Conservation (phyloP, 148 eudicot species). For the Rhododendron ferrugineum region DNA sequence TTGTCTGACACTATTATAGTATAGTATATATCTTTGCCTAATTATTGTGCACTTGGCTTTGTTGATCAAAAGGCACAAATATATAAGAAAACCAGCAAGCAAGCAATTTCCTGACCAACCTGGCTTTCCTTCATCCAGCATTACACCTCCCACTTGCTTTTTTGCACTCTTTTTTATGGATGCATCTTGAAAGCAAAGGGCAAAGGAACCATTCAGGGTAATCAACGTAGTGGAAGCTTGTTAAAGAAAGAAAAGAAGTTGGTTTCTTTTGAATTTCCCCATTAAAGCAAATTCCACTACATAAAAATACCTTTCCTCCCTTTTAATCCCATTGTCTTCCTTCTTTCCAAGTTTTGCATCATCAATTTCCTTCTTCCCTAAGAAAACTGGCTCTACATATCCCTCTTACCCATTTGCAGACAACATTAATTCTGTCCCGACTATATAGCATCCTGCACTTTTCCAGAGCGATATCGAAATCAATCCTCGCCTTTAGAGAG, state of each 20-base stretch:
- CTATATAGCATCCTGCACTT: neutral
- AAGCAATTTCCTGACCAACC: neutral
- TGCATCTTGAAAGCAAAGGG: neutral
- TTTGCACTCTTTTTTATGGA: neutral
- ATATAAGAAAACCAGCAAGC: neutral
- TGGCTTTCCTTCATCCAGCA: neutral
- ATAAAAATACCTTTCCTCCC: constrained; percentile 10
- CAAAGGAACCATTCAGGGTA: neutral
- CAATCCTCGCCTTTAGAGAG: neutral
- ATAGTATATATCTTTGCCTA: neutral
- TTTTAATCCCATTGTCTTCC: neutral
- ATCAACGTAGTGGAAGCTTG: neutral
- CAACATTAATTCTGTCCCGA: neutral
- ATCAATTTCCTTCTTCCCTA: constrained; percentile 5
- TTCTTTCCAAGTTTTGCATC: constrained; percentile 11
- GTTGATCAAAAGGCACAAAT: neutral
- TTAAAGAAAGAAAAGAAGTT: neutral
- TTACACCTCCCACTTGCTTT: neutral
- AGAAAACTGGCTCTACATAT: neutral
- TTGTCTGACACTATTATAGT: too few species aligned
- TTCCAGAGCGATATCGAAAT: neutral
- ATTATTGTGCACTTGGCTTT: neutral
- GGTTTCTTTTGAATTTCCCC: neutral
- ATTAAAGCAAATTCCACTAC: constrained; percentile 9
- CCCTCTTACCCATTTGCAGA: neutral